Percentiles rank a stretch among this genome's conserved stretches.
Evolutionary conservation across 441 rosid species (phyloP).

Genomic region (Pelargonium exstipulatum): DNA sequence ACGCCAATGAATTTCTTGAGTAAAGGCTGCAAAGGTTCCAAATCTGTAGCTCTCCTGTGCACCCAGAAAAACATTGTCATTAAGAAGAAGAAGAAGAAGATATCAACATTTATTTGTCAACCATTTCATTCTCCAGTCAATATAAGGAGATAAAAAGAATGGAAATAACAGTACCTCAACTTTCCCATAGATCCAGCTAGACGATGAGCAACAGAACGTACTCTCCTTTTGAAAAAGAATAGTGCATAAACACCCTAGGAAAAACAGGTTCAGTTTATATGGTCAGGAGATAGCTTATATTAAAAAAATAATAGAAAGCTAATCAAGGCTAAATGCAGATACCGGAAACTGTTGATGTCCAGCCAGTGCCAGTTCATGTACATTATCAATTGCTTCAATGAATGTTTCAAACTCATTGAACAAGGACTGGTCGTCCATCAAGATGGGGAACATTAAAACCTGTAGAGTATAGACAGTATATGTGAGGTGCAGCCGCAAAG

Average conservation of each 20-base stretch:
- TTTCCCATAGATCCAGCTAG: constrained; percentile 90
- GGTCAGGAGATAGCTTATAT: constrained; percentile 12
- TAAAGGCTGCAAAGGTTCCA: constrained; percentile 95
- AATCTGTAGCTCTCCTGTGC: constrained; percentile 74
- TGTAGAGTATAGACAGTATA: constrained; percentile 24
- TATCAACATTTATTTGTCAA: background rate
- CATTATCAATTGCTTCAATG: constrained; percentile 78
- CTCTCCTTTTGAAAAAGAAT: constrained; percentile 89
- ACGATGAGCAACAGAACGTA: constrained; percentile 77
- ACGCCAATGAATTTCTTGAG: constrained; percentile 68
- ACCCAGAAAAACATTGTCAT: background rate
- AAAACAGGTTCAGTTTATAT: constrained; percentile 20
- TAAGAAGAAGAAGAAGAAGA: background rate
- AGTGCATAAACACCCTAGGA: constrained; percentile 87
- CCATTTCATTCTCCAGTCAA: constrained; percentile 1
- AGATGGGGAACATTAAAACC: constrained; percentile 93
- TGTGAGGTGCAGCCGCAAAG: background rate
- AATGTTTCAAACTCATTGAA: constrained; percentile 77
- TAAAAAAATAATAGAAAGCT: constrained; percentile 10
- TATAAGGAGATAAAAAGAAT: background rate
- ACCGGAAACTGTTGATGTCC: constrained; percentile 94
- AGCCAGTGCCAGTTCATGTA: constrained; percentile 94
- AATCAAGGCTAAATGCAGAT: constrained; percentile 21
- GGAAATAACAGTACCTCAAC: constrained; percentile 51
- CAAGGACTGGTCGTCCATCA: constrained; percentile 77